Evolutionary conservation across 345 rosid genomes (phyloP).

Genomic region (Luvunga scandens): DNA sequence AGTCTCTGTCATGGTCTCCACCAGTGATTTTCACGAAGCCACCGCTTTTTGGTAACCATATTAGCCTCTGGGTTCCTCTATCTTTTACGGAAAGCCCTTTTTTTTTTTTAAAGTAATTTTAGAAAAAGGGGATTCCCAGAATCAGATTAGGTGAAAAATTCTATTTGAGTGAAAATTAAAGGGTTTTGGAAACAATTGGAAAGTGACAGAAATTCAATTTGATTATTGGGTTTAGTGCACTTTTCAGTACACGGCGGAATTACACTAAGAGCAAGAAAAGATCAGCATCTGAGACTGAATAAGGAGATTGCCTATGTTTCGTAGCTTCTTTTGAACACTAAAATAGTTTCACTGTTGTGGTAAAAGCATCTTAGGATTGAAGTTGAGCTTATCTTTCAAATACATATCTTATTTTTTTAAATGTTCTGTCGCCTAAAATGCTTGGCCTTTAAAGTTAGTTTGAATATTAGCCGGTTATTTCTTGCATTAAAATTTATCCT

Average conservation of each 20-base stretch:
- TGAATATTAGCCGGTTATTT: background rate
- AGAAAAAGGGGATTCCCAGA: background rate
- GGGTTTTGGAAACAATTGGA: no score
- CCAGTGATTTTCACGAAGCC: conserved; percentile 61
- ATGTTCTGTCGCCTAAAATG: background rate
- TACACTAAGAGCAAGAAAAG: background rate
- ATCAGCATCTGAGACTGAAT: background rate
- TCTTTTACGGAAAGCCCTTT: background rate
- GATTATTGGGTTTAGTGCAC: background rate
- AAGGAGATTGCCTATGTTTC: no score
- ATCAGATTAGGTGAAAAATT: no score
- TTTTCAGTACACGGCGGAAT: background rate
- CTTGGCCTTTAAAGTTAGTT: background rate
- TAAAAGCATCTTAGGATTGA: background rate
- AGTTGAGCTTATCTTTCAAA: background rate
- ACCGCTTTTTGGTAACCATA: conserved; percentile 63
- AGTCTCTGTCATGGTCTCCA: conserved; percentile 65
- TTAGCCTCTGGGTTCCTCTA: background rate
- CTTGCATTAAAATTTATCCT: background rate
- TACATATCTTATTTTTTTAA: background rate
- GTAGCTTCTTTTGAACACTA: no score
- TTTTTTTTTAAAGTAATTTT: background rate
- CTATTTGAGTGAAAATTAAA: no score
- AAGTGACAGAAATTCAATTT: no score
- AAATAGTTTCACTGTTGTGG: no score